Evolutionary conservation across 805 yeast genomes (phyloP), one percentile per base, ranked within the genome.

Genomic region (Monosporozyma solicola): DNA sequence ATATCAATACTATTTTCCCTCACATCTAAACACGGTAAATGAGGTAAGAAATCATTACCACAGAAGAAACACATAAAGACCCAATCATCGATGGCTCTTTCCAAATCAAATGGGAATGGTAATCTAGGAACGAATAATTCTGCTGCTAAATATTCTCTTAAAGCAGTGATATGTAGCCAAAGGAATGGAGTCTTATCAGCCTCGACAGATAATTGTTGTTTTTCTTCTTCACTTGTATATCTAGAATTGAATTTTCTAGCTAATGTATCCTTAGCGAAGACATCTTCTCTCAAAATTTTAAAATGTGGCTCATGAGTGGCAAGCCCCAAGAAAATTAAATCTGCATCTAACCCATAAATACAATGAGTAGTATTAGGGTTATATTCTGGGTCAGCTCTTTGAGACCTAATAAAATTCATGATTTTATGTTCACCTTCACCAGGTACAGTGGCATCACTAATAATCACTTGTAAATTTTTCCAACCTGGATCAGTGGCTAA

Each of bases 341-440:
- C 99, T 1, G 99, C 99, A 75, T 94, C 99, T 58, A 94, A 75
- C 32, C 99, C 99, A 69, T 94, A 95, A 54, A 94, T 91, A 68
- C 95, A 88, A 69, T 94, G 99, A n/a, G 83, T 77, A 1, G 97
- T 91, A 67, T 94, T 92, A 51, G 98, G 96, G 64, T 88, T 80
- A 69, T 92, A 87, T 64, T 83, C 82, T 0, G 95, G 87, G 60
- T 87, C 94, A 43, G 85, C 79, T 60, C 98, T 77, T 67, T 91
- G 98, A 44, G 87, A 80, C 63, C 99, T 80, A 53, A 94, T 86
- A 66, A 91, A 94, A 62, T 86, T 90, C 99, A 94, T 94, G 61
- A 94, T 84, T 69, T 94, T 94, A 73, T 94, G 99, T 70, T 94
- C 99, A 66, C 99, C 99, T 76, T 94, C 99, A 57, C 99, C 99